These are phyloP conservation scores for Lachnellula subtilissima DNA, from an alignment of 2,329 filamentous ascomycete species.

Conservation along the genomic window DNA sequence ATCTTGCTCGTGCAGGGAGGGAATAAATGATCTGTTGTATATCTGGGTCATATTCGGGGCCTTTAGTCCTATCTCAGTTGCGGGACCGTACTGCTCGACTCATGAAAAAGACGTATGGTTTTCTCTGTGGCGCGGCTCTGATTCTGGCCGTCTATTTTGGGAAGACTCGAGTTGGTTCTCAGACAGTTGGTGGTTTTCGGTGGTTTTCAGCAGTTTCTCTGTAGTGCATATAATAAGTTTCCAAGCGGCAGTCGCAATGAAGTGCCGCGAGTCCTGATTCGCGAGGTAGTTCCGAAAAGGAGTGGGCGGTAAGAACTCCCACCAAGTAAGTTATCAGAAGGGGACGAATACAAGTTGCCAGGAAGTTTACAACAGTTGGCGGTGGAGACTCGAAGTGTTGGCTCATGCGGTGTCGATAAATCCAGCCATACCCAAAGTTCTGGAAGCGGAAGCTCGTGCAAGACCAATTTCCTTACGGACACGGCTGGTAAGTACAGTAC, in stretches of 20 bases:
- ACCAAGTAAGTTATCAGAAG: constrained; percentile 5
- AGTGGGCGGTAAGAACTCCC: constrained; percentile 13
- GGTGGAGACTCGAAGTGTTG: constrained; percentile 24
- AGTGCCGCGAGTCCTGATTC: constrained; percentile 25
- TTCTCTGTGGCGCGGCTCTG: constrained; percentile 24
- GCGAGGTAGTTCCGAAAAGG: constrained; percentile 13
- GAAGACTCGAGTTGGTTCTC: constrained; percentile 9
- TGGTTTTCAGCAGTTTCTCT: constrained; percentile 1
- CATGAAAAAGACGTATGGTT: constrained; percentile 17
- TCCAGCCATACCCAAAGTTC: constrained; percentile 28
- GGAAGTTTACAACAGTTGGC: constrained; percentile 16
- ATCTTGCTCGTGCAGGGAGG: constrained; percentile 19
- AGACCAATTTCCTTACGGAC: constrained; percentile 15
- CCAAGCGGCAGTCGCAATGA: constrained; percentile 24
- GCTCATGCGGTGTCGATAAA: constrained; percentile 29
- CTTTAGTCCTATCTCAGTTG: constrained; percentile 7
- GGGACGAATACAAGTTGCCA: constrained; percentile 13
- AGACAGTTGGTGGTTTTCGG: constrained; percentile 11
- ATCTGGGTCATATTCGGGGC: constrained; percentile 28
- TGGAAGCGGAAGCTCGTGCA: constrained; percentile 29
- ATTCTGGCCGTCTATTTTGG: constrained; percentile 20
- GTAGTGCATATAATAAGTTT: constrained; percentile 9
- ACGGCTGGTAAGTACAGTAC: constrained; percentile 14
- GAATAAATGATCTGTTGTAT: constrained; percentile 22
- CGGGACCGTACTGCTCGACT: constrained; percentile 13